These are phyloP conservation scores for Alternaria rosae DNA, from an alignment of 2,329 filamentous ascomycete genomes.

Conservation along the genomic window DNA sequence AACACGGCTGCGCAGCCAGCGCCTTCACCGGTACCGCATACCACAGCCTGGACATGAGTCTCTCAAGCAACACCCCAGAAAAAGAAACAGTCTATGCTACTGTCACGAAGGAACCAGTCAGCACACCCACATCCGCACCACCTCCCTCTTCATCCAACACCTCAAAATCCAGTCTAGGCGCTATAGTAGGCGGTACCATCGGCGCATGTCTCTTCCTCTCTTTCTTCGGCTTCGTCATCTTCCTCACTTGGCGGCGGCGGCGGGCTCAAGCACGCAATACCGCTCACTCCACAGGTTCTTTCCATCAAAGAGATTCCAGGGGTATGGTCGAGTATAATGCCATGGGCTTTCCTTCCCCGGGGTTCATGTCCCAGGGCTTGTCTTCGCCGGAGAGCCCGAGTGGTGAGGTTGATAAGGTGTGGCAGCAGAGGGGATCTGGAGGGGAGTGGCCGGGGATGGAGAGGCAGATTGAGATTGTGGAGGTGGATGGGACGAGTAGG, in stretches of 20 bases:
- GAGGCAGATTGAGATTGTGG: slow-evolving; percentile 9
- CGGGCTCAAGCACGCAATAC: background rate
- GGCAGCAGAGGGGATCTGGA: background rate
- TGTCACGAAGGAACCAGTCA: slow-evolving; percentile 3
- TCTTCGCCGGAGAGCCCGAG: background rate
- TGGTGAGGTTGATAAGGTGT: slow-evolving; percentile 11
- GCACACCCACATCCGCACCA: background rate
- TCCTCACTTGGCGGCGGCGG: slow-evolving; percentile 31
- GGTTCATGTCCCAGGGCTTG: background rate
- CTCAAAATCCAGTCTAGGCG: slow-evolving; percentile 29
- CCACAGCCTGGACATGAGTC: slow-evolving; percentile 13
- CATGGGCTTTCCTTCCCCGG: slow-evolving; percentile 11
- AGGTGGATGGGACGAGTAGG: slow-evolving; percentile 18
- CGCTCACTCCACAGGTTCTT: background rate
- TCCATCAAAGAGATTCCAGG: background rate
- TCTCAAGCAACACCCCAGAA: background rate
- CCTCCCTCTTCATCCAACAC: background rate
- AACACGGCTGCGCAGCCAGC: slow-evolving; percentile 39
- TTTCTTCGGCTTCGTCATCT: slow-evolving; percentile 29
- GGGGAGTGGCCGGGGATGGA: slow-evolving; percentile 13
- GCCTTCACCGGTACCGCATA: slow-evolving; percentile 28
- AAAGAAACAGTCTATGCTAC: slow-evolving; percentile 13
- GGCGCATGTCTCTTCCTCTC: slow-evolving; percentile 38
- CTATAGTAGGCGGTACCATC: slow-evolving; percentile 45
- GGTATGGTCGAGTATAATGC: slow-evolving; percentile 17